phyloP scores from a whole-genome alignment of 1,284 basidiomycete genomes.

The Ustilago nuda region DNA sequence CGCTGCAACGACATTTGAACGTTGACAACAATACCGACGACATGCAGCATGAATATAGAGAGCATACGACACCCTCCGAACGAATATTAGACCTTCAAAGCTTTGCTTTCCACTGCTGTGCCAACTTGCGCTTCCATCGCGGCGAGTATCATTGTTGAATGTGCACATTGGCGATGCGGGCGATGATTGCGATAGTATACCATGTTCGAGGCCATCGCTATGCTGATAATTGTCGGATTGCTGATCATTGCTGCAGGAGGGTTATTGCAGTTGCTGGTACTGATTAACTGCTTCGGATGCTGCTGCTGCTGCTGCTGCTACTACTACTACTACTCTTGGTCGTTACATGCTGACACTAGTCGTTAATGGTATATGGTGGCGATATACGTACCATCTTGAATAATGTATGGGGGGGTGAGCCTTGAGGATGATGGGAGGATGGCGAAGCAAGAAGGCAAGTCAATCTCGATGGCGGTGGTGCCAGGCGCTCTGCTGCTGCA shows the following conservation, averaged over 20 bases:
- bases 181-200: not conserved
- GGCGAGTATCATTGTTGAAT: too few species aligned
- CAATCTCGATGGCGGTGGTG: slow-evolving; percentile 31
- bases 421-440: slow-evolving; percentile 57
- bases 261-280: not conserved
- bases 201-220: not conserved
- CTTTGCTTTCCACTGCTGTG: too few species aligned
- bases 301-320: slow-evolving; percentile 9
- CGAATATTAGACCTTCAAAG: too few species aligned
- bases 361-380: slow-evolving; percentile 16
- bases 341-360: slow-evolving; percentile 14
- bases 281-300: slow-evolving; percentile 16
- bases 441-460: slow-evolving; percentile 27
- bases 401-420: slow-evolving; percentile 40
- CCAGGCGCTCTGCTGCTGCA: not conserved
- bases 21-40: not conserved
- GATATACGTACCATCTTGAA: slow-evolving; percentile 54
- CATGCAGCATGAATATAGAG: not conserved
- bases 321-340: not conserved
- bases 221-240: slow-evolving; percentile 1
- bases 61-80: not conserved
- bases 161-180: too few species aligned
- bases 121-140: too few species aligned
- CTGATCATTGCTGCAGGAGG: not conserved
- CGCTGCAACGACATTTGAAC: not conserved